Conservation (phyloP, 2,329 filamentous ascomycete species). For the Sporothrix inflata region DNA sequence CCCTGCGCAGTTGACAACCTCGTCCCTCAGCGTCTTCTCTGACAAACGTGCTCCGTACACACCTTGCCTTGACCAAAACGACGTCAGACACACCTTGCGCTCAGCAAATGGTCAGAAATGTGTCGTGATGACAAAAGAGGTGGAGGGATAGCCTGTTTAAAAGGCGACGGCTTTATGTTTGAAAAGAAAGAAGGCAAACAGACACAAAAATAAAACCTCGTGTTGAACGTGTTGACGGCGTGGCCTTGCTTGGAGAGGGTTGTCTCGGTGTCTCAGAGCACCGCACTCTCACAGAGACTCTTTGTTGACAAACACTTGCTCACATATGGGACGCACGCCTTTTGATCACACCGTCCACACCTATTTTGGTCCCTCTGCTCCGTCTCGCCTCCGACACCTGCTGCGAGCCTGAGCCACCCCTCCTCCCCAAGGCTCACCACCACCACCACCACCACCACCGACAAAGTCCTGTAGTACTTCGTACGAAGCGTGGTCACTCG, state of each 20-base stretch:
- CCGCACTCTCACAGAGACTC: neutral
- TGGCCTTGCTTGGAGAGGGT: neutral
- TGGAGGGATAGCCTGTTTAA: too few relatives aligned
- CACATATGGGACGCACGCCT: neutral
- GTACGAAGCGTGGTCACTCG: neutral
- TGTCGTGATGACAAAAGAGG: neutral
- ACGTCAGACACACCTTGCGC: neutral
- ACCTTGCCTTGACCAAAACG: neutral
- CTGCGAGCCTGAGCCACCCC: neutral
- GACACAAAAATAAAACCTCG: neutral
- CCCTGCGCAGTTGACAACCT: slow-evolving; percentile 13
- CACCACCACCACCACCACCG: too few relatives aligned
- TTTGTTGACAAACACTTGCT: neutral
- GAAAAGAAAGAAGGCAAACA: neutral
- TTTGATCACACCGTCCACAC: neutral
- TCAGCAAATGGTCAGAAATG: neutral
- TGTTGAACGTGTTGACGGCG: neutral
- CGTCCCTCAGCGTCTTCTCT: neutral
- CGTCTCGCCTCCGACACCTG: neutral
- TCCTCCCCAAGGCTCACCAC: neutral
- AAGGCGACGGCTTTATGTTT: too few relatives aligned
- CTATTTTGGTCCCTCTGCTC: too few relatives aligned
- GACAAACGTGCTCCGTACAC: neutral
- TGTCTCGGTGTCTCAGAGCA: slow-evolving; percentile 6
- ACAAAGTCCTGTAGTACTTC: too few relatives aligned